Evolutionary conservation across 805 yeast genomes (phyloP).

Genomic region (Metschnikowia corniflorae): DNA sequence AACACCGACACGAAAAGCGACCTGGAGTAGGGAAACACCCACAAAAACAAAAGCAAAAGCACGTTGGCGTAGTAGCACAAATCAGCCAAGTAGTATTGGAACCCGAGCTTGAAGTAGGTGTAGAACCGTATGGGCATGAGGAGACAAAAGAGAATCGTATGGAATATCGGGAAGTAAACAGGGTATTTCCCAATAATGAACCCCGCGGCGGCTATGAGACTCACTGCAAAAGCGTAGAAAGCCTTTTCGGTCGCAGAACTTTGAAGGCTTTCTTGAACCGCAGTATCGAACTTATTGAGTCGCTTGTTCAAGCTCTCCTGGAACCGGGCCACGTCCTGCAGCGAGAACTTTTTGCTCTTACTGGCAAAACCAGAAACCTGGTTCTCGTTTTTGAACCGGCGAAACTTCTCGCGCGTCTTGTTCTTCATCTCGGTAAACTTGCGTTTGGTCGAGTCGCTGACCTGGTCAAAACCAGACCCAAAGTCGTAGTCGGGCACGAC

Average conservation of each 20-base stretch:
- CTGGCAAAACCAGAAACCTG: constrained; percentile 3
- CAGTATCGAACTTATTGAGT: constrained; percentile 34
- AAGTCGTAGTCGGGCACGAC: constrained; percentile 42
- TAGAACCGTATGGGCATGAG: constrained; percentile 83
- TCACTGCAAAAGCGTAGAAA: constrained; percentile 73
- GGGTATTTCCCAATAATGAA: constrained; percentile 76
- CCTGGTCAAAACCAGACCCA: constrained; percentile 35
- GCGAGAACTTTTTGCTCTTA: constrained; percentile 5
- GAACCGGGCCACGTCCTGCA: constrained; percentile 26
- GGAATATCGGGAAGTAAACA: constrained; percentile 68
- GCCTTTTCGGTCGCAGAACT: constrained; percentile 58
- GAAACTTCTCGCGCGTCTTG: constrained; percentile 31
- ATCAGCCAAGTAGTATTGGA: constrained; percentile 87
- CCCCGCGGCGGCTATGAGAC: constrained; percentile 68
- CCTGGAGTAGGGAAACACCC: constrained; percentile 76
- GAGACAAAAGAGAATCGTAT: constrained; percentile 55
- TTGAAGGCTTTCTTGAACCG: constrained; percentile 32
- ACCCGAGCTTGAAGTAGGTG: constrained; percentile 73
- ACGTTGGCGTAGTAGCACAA: constrained; percentile 87
- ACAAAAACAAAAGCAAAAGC: constrained; percentile 64
- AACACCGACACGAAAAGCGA: constrained; percentile 78
- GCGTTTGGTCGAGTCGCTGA: constrained; percentile 35
- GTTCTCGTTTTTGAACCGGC: constrained; percentile 24
- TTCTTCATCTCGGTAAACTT: constrained; percentile 33
- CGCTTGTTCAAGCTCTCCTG: constrained; percentile 32